Conservation (phyloP, 768 basidiomycete species). For the Agrocybe pediades region DNA sequence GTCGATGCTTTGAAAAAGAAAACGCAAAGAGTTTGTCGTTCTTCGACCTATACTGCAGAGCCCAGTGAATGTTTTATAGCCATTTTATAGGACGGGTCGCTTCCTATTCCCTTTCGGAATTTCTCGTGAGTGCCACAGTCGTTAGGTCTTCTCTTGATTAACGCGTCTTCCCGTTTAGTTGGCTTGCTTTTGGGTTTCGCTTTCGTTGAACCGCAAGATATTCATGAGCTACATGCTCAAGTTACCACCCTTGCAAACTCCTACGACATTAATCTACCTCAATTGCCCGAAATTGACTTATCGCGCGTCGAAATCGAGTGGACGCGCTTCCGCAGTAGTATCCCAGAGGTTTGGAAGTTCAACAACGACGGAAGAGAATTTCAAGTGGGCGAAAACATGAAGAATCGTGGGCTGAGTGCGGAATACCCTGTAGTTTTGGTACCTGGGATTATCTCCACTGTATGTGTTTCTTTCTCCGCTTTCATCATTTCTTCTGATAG, state of each 20-base stretch:
- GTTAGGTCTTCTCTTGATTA: neutral
- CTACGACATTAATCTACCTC: constrained; percentile 68
- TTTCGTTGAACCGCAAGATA: constrained; percentile 66
- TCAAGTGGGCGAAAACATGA: constrained; percentile 70
- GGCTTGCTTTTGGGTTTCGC: constrained; percentile 65
- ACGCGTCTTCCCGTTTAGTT: constrained; percentile 40
- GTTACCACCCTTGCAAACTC: constrained; percentile 67
- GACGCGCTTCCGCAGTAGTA: constrained; percentile 61
- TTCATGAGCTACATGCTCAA: constrained; percentile 70
- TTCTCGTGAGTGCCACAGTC: constrained; percentile 39
- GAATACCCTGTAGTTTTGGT: constrained; percentile 83
- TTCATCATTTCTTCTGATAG: neutral
- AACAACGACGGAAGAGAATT: constrained; percentile 82
- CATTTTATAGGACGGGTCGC: constrained; percentile 40
- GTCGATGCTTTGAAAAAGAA: constrained; percentile 19
- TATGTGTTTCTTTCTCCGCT: constrained; percentile 29
- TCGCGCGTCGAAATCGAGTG: constrained; percentile 74
- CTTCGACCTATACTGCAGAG: neutral
- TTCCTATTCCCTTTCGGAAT: constrained; percentile 78
- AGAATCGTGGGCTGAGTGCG: constrained; percentile 63
- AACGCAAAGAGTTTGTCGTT: constrained; percentile 10
- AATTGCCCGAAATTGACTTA: constrained; percentile 66
- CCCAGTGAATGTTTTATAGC: constrained; percentile 4
- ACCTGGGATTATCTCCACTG: constrained; percentile 89
- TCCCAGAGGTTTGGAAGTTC: constrained; percentile 84